phyloP scores from a whole-genome alignment of 192 early-diverging fungal genomes.

The Dissophora ornata region DNA sequence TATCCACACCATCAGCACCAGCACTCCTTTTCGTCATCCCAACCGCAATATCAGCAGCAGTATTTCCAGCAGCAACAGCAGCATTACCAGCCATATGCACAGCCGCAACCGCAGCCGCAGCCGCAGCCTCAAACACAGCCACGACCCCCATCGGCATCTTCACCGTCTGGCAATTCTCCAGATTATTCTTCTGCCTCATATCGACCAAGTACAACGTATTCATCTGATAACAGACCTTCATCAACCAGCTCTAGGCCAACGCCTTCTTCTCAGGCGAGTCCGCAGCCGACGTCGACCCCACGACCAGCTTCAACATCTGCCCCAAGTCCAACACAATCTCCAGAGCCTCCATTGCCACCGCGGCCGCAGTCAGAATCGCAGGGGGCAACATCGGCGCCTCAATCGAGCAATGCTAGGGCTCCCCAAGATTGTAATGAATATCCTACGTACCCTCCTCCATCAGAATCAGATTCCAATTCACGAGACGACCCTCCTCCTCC shows the following conservation, averaged over 20 bases:
- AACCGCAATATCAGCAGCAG: too few relatives aligned
- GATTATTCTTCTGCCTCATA: not conserved
- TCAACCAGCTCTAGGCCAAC: not conserved
- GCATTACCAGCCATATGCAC: not conserved
- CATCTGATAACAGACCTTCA: not conserved
- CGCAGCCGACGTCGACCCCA: not conserved
- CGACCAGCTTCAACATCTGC: not conserved
- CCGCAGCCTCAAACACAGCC: constrained; percentile 2
- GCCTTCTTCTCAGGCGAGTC: not conserved
- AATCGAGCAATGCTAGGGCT: not conserved
- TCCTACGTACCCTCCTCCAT: not conserved
- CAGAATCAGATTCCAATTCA: not conserved
- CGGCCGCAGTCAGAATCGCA: constrained; percentile 3
- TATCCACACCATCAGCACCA: not conserved
- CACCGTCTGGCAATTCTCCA: constrained; percentile 10
- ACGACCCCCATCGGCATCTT: not conserved
- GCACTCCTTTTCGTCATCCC: too few relatives aligned
- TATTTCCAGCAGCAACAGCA: constrained; percentile 15
- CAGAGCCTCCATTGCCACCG: not conserved
- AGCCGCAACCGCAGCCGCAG: not conserved
- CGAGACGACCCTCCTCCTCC: not conserved
- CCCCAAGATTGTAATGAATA: constrained; percentile 35
- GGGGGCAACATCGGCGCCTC: not conserved
- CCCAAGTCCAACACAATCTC: not conserved
- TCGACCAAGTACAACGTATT: constrained; percentile 18